These are phyloP conservation scores for Fusarium acutatum DNA, from an alignment of 2,329 filamentous ascomycete genomes.

Conservation along the genomic window DNA sequence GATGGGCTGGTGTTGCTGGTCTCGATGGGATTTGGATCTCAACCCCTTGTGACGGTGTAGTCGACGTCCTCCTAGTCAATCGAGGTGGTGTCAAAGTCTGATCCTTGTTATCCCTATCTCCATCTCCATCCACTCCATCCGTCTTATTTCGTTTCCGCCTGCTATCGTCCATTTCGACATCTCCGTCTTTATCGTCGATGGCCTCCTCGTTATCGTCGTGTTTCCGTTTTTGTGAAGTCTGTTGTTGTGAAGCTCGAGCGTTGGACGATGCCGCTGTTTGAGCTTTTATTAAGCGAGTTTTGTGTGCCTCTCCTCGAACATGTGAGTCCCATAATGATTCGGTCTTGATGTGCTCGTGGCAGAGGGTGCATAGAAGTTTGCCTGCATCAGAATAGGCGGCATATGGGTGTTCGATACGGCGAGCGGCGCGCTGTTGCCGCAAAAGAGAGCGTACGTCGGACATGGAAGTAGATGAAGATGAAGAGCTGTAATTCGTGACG, in stretches of 20 bases:
- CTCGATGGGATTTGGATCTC: slow-evolving; percentile 71
- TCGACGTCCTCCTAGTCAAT: slow-evolving; percentile 57
- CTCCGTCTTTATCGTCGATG: slow-evolving; percentile 37
- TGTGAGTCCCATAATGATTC: slow-evolving; percentile 75
- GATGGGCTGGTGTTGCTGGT: slow-evolving; percentile 65
- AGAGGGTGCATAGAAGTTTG: slow-evolving; percentile 73
- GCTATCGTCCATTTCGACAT: slow-evolving; percentile 48
- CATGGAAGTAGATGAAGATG: slow-evolving; percentile 58
- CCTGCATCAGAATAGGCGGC: slow-evolving; percentile 74
- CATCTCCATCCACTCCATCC: slow-evolving; percentile 41
- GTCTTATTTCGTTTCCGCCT: slow-evolving; percentile 58
- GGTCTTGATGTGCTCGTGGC: slow-evolving; percentile 69
- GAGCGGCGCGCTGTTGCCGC: slow-evolving; percentile 77
- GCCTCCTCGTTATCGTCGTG: slow-evolving; percentile 47
- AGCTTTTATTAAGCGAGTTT: slow-evolving; percentile 35
- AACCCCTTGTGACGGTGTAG: slow-evolving; percentile 62
- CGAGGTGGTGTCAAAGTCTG: slow-evolving; percentile 52
- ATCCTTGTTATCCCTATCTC: slow-evolving; percentile 32
- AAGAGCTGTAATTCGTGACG: not conserved
- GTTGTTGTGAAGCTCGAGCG: slow-evolving; percentile 23
- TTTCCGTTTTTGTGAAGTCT: slow-evolving; percentile 46
- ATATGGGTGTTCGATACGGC: slow-evolving; percentile 75
- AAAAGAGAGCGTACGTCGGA: slow-evolving; percentile 82
- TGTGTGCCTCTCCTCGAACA: slow-evolving; percentile 57
- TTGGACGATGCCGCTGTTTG: slow-evolving; percentile 28